Conservation (phyloP, 2,329 filamentous ascomycete species). For the Dothideomycetes sp. region DNA sequence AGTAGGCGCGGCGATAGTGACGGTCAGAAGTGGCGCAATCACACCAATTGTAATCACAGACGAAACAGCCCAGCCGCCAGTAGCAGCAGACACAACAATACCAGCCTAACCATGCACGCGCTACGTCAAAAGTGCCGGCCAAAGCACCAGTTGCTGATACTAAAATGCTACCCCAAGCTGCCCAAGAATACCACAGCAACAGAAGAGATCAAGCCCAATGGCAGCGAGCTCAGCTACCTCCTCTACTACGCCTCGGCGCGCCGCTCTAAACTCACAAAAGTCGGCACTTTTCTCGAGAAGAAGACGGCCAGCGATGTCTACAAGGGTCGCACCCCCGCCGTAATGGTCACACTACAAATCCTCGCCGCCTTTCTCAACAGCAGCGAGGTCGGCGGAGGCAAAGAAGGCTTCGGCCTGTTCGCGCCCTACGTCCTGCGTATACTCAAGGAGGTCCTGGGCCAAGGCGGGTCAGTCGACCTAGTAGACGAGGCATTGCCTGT, state of each 20-base stretch:
- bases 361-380: slow-evolving; percentile 87
- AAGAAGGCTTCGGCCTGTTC: slow-evolving; percentile 78
- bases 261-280: slow-evolving; percentile 90
- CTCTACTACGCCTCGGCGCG: slow-evolving; percentile 94
- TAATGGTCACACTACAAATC: slow-evolving; percentile 86
- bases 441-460: slow-evolving; percentile 62
- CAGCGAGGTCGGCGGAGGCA: slow-evolving; percentile 42
- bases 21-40: no score
- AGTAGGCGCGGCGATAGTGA: no score
- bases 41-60: no score
- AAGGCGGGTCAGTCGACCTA: slow-evolving; percentile 81
- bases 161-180: slow-evolving; percentile 92
- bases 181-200: slow-evolving; percentile 59
- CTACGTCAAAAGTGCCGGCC: slow-evolving; percentile 59
- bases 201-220: slow-evolving; percentile 89
- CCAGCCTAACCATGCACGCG: slow-evolving; percentile 47
- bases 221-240: slow-evolving; percentile 91
- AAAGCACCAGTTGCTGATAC: slow-evolving; percentile 90
- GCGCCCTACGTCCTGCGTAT: slow-evolving; percentile 76
- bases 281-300: slow-evolving; percentile 88
- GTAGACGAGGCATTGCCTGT: slow-evolving; percentile 80
- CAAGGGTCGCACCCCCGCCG: slow-evolving; percentile 75
- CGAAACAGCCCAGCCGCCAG: no score
- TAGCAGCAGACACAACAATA: no score
- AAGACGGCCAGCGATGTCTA: slow-evolving; percentile 86